Evolutionary conservation across 345 rosid genomes (phyloP).

Genomic region (Eutrema japonicum): DNA sequence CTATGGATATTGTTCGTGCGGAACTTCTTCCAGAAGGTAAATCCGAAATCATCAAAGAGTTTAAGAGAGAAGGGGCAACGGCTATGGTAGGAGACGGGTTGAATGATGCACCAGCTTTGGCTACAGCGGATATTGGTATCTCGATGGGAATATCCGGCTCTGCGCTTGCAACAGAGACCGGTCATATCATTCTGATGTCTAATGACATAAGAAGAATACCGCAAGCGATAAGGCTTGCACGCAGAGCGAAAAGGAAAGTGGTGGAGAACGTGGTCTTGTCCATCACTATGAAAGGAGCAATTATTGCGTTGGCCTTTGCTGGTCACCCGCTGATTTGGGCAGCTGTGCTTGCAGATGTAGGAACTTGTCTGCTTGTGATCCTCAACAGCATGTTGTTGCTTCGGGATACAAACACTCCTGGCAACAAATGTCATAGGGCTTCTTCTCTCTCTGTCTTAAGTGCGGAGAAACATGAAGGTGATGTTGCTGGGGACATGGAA

Average conservation of each 20-base stretch:
- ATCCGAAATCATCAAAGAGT: conserved; percentile 53
- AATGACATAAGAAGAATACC: conserved; percentile 82
- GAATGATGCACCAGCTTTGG: conserved; percentile 95
- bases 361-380: conserved; percentile 85
- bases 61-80: conserved; percentile 59
- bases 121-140: conserved; percentile 85
- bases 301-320: conserved; percentile 71
- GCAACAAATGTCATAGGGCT: conserved; percentile 36
- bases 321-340: conserved; percentile 92
- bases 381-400: conserved; percentile 80
- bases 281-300: conserved; percentile 60
- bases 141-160: conserved; percentile 96
- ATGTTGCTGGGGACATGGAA: conserved; percentile 35
- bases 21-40: conserved; percentile 89
- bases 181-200: conserved; percentile 79
- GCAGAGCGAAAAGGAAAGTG: conserved; percentile 66
- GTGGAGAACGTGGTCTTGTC: conserved; percentile 70
- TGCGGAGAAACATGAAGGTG: conserved; percentile 13
- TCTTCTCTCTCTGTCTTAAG: background rate
- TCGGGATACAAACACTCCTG: conserved; percentile 27
- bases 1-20: conserved; percentile 59
- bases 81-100: conserved; percentile 92
- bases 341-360: conserved; percentile 87
- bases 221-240: conserved; percentile 60
- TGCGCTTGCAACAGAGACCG: conserved; percentile 85